Evolutionary conservation across 106 monocot species (phyloP), one percentile per base, ranked within the genome.

Genomic region (Alisma plantagoaquatica): DNA sequence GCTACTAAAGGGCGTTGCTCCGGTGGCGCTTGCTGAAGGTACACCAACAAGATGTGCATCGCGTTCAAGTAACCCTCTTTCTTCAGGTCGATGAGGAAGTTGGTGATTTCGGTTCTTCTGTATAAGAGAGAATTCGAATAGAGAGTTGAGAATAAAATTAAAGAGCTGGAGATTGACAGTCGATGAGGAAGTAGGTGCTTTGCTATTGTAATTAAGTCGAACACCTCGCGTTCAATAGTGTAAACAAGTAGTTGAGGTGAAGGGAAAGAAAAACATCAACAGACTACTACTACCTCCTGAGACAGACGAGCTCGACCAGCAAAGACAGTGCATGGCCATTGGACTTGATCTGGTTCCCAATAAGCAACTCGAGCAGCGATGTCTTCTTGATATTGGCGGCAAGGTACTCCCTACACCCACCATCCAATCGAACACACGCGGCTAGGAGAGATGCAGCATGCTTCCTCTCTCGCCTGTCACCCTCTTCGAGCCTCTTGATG

Each of bases 11-110:
- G 89, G 3, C 84, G 73, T 51, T 90, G 89, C 44, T 75, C 75
- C 20, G 65, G 42, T 55, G 89, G 89, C 38, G 89, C 83, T 54
- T 84, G 83, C 58, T 90, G 89, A 49, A 90, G 83, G 61, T 80
- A 90, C 31, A 90, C 77, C 46, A 90, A 55, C 5, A 90, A 54
- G 11, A 90, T 66, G 60, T 90, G 89, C 89, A 90, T 84, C 27
- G 71, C 74, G 64, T 90, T 84, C 56, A 90, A 60, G 71, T 68
- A 70, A 30, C 77, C 83, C 59, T 61, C 67, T 47, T 77, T 74
- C 59, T 84, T 90, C 38, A 90, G 47, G 29, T 65, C 84, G 41
- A 71, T 52, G 27, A 90, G 48, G 49, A 90, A 84, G 32, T 65
- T 46, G 31, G 60, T 74, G 27, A 80, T 72, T 8, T 70, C 62